Evolutionary conservation across 495 filamentous ascomycete species (phyloP).

Genomic region (Neurospora terricola): DNA sequence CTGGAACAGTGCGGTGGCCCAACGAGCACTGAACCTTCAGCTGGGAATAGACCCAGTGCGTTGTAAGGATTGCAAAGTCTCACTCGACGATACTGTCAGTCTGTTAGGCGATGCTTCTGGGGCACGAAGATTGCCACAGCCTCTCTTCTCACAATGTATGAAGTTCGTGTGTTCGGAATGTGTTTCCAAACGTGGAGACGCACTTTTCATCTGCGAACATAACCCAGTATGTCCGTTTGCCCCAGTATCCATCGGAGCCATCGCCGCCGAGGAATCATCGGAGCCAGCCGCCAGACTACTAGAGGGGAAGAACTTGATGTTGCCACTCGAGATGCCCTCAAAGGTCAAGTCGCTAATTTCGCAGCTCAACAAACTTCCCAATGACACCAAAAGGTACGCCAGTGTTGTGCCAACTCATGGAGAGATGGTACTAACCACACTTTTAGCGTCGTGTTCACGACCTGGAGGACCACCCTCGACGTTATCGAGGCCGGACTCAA

Average conservation of each 20-base stretch:
- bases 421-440: neutral
- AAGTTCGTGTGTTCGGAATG: conserved; percentile 14
- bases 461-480: conserved; percentile 36
- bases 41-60: conserved; percentile 6
- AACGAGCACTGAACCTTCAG: conserved; percentile 18
- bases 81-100: neutral
- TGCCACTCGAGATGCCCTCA: conserved; percentile 6
- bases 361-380: conserved; percentile 6
- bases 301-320: conserved; percentile 5
- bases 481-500: conserved; percentile 26
- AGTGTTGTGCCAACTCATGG: neutral
- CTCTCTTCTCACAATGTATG: conserved; percentile 11
- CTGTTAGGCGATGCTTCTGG: conserved; percentile 1
- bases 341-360: conserved; percentile 20
- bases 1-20: conserved; percentile 12
- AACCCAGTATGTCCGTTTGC: conserved; percentile 10
- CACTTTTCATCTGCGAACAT: conserved; percentile 16
- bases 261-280: neutral
- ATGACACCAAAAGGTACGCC: conserved; percentile 19
- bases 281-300: neutral
- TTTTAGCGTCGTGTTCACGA: conserved; percentile 35
- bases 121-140: neutral
- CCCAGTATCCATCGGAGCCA: conserved; percentile 8
- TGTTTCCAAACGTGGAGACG: neutral
- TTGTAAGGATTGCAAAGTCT: neutral